Percentiles rank a stretch among this genome's conserved stretches.
Evolutionary conservation across 768 basidiomycete genomes (phyloP).

Genomic region (Podaxis pistillaris): DNA sequence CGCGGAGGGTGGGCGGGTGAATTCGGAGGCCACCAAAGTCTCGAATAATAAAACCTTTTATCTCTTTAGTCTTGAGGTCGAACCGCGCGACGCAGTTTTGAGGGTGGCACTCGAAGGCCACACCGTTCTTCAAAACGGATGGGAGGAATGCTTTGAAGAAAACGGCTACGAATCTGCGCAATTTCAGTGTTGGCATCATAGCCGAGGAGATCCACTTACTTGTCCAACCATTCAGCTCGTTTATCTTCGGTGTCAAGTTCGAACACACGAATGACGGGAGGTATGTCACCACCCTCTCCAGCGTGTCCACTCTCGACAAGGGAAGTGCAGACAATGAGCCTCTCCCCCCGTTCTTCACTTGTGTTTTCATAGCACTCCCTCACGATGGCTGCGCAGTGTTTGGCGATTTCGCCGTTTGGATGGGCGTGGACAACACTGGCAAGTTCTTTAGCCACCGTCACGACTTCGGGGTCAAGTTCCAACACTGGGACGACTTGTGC

Average conservation of each 20-base stretch:
- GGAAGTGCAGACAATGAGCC: slow-evolving; percentile 55
- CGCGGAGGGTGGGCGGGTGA: slow-evolving; percentile 47
- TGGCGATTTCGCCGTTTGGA: slow-evolving; percentile 48
- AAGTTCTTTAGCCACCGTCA: slow-evolving; percentile 56
- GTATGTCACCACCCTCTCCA: slow-evolving; percentile 41
- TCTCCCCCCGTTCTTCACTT: slow-evolving; percentile 45
- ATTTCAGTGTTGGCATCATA: slow-evolving; percentile 9
- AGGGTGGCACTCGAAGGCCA: slow-evolving; percentile 59
- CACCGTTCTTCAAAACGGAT: slow-evolving; percentile 50
- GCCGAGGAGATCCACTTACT: slow-evolving; percentile 28
- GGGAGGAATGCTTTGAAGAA: slow-evolving; percentile 58
- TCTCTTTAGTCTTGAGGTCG: slow-evolving; percentile 43
- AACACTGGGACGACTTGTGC: slow-evolving; percentile 48
- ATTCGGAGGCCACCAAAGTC: slow-evolving; percentile 59
- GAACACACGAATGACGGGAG: slow-evolving; percentile 50
- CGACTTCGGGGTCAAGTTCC: slow-evolving; percentile 43
- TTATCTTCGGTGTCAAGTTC: slow-evolving; percentile 50
- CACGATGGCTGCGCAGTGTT: slow-evolving; percentile 52
- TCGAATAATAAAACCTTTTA: slow-evolving; percentile 55
- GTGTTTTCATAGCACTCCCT: slow-evolving; percentile 51
- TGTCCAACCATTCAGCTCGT: slow-evolving; percentile 47
- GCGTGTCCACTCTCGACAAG: slow-evolving; percentile 54
- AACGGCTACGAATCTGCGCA: slow-evolving; percentile 42
- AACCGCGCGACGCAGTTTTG: slow-evolving; percentile 61
- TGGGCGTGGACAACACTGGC: slow-evolving; percentile 50